These are phyloP conservation scores for thale cress (Arabidopsis thaliana) DNA, from an alignment of 345 rosid species.

Conservation along the genomic window DNA sequence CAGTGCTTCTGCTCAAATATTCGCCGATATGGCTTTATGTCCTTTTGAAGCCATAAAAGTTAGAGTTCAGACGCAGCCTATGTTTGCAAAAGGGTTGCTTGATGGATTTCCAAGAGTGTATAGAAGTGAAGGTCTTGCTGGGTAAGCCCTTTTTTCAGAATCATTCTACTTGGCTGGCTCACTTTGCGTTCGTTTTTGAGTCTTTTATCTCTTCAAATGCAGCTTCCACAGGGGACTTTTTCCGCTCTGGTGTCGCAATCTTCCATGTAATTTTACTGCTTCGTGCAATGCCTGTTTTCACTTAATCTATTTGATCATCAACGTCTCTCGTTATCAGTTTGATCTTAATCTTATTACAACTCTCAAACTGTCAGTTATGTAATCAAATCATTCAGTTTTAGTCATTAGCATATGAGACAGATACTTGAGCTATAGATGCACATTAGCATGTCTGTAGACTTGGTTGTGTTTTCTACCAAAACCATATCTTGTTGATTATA, in stretches of 20 bases:
- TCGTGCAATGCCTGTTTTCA: background rate
- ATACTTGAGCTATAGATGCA: background rate
- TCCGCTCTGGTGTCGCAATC: constrained; percentile 52
- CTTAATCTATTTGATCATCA: background rate
- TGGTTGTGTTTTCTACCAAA: constrained; percentile 21
- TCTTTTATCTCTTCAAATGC: constrained; percentile 35
- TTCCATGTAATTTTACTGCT: constrained; percentile 45
- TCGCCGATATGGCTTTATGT: constrained; percentile 61
- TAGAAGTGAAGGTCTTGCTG: constrained; percentile 59
- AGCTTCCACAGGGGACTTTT: constrained; percentile 49
- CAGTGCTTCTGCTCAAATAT: constrained; percentile 70
- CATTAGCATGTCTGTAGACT: background rate
- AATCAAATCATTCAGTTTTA: background rate
- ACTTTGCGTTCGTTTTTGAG: background rate
- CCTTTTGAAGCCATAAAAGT: constrained; percentile 74
- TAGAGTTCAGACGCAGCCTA: constrained; percentile 63
- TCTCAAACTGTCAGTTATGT: background rate
- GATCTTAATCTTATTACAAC: background rate
- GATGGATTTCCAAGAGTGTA: constrained; percentile 66
- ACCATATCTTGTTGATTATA: constrained; percentile 16
- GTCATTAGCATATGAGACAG: constrained; percentile 3
- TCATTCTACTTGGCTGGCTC: constrained; percentile 20
- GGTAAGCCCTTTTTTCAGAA: constrained; percentile 43
- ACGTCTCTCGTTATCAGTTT: background rate
- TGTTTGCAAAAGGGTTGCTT: constrained; percentile 60